A percentile compares a stretch with the other conserved stretches of the same genome.
These are phyloP conservation scores for Hymenoscyphus albidus DNA, from an alignment of 2,329 filamentous ascomycete genomes.

Conservation along the genomic window DNA sequence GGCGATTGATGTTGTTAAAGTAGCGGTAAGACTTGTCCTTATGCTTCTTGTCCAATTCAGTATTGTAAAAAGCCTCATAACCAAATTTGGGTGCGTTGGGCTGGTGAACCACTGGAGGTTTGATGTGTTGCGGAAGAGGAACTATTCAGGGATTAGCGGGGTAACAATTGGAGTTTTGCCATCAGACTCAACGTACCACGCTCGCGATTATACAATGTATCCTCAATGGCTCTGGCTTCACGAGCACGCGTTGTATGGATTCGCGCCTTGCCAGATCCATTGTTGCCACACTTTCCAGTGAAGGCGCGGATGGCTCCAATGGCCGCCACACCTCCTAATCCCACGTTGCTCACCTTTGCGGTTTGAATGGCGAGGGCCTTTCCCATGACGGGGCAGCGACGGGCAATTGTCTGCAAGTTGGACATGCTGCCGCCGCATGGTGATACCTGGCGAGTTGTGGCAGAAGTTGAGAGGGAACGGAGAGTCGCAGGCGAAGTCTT, in stretches of 20 bases:
- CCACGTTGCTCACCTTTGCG: constrained; percentile 47
- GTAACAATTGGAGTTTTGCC: constrained; percentile 23
- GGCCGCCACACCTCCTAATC: constrained; percentile 40
- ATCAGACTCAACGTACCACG: constrained; percentile 46
- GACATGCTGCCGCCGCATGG: constrained; percentile 91
- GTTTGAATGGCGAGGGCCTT: constrained; percentile 90
- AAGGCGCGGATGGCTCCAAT: constrained; percentile 50
- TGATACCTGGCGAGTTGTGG: constrained; percentile 53
- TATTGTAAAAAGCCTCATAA: constrained; percentile 84
- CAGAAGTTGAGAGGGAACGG: constrained; percentile 76
- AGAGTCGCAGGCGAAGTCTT: constrained; percentile 89
- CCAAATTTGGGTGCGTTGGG: constrained; percentile 63
- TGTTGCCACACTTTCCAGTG: constrained; percentile 41
- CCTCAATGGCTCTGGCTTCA: constrained; percentile 74
- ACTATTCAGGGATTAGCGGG: constrained; percentile 22
- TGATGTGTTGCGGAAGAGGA: constrained; percentile 27
- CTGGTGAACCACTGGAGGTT: constrained; percentile 23
- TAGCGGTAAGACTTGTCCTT: constrained; percentile 99
- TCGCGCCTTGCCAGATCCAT: constrained; percentile 59
- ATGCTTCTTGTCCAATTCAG: constrained; percentile 95
- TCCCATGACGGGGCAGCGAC: constrained; percentile 97
- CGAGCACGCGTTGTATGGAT: constrained; percentile 78
- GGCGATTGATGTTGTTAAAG: constrained; percentile 99
- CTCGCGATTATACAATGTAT: constrained; percentile 47
- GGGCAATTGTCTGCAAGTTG: constrained; percentile 89